Percentiles rank a stretch among this genome's conserved stretches.
phyloP scores from a whole-genome alignment of 768 basidiomycete species.

The Leucocoprinus leucothites region DNA sequence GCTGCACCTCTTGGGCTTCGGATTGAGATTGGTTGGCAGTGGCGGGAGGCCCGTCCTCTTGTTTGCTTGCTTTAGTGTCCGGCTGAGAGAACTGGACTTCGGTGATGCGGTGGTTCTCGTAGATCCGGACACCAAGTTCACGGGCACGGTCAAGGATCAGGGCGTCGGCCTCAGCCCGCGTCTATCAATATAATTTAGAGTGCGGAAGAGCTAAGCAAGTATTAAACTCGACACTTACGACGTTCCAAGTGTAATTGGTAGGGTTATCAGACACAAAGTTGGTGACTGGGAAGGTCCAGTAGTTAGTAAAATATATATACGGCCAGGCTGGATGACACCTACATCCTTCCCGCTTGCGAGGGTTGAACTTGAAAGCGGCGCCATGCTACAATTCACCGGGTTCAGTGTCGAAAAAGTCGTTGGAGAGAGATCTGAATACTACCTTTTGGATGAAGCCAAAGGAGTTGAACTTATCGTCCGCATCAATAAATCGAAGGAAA shows the following conservation, averaged over 20 bases:
- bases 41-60: slow-evolving; percentile 22
- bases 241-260: slow-evolving; percentile 53
- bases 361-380: slow-evolving; percentile 57
- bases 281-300: slow-evolving; percentile 38
- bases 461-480: slow-evolving; percentile 27
- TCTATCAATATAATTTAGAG: slow-evolving; percentile 22
- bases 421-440: not conserved
- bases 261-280: slow-evolving; percentile 50
- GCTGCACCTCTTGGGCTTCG: slow-evolving; percentile 21
- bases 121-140: slow-evolving; percentile 41
- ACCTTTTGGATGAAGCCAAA: slow-evolving; percentile 36
- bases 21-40: not conserved
- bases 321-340: slow-evolving; percentile 20
- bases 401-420: not conserved
- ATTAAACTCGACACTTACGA: slow-evolving; percentile 30
- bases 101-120: slow-evolving; percentile 42
- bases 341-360: slow-evolving; percentile 57
- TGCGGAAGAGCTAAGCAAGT: not conserved
- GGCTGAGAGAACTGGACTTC: slow-evolving; percentile 39
- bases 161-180: slow-evolving; percentile 52
- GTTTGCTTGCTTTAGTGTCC: slow-evolving; percentile 23
- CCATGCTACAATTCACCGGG: slow-evolving; percentile 39
- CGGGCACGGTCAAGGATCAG: slow-evolving; percentile 51
- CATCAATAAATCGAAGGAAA: slow-evolving; percentile 34
- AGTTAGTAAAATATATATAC: not conserved